A percentile compares a stretch with the other conserved stretches of the same genome.
These are phyloP conservation scores for Albophoma yamanashiensis DNA, from an alignment of 2,329 filamentous ascomycete genomes.

Conservation along the genomic window DNA sequence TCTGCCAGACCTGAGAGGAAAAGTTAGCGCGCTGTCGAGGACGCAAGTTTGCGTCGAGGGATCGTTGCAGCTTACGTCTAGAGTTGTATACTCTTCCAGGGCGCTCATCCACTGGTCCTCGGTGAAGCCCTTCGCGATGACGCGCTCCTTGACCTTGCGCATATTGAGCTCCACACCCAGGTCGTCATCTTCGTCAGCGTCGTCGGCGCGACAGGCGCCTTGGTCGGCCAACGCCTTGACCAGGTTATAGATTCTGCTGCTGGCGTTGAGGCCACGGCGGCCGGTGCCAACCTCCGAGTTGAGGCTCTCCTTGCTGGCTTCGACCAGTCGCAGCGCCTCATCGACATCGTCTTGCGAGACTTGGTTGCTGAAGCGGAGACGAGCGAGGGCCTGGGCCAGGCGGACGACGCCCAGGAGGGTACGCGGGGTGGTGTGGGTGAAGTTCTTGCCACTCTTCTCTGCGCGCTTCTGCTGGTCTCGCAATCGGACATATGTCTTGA, in stretches of 20 bases:
- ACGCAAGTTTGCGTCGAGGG: neutral
- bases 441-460: conserved; percentile 83
- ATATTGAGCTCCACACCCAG: conserved; percentile 64
- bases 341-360: conserved; percentile 92
- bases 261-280: conserved; percentile 64
- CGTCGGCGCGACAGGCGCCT: conserved; percentile 72
- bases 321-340: conserved; percentile 80
- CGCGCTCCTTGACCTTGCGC: conserved; percentile 78
- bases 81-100: conserved; percentile 76
- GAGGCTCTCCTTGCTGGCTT: conserved; percentile 87
- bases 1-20: conserved; percentile 60
- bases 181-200: conserved; percentile 42
- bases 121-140: conserved; percentile 94
- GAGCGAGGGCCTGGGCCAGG: conserved; percentile 85
- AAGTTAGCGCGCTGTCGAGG: conserved; percentile 23
- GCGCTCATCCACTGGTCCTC: conserved; percentile 82
- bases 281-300: conserved; percentile 55
- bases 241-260: conserved; percentile 88
- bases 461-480: conserved; percentile 85
- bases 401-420: conserved; percentile 88
- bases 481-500: conserved; percentile 92
- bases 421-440: conserved; percentile 87
- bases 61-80: conserved; percentile 65
- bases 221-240: conserved; percentile 80
- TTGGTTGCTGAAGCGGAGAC: conserved; percentile 75